Base-by-base conservation (phyloP, 768 basidiomycete species). In the Boletus sensibilis region DNA sequence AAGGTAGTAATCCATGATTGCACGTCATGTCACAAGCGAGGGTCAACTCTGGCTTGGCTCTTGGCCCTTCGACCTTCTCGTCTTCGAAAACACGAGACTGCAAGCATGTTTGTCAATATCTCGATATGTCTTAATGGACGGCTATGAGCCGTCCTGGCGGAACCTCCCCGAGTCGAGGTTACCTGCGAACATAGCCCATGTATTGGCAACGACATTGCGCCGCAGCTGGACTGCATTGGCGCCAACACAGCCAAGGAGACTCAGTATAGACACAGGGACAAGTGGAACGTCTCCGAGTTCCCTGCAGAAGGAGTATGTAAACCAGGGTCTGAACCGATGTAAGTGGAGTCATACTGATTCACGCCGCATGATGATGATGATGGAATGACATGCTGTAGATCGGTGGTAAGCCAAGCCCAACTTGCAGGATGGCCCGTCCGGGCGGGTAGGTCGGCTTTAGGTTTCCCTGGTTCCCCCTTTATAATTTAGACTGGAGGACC, bases 1-100 rank as follows among this genome's bases (percentile, higher is more conserved):
- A 53, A 62, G 63, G 63, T 62, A 61, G 59, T 64, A 47, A 50
- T 62, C 27, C 7, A 29, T 20, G 42, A 20, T 33, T 18, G 4
- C 40, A 31, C 29, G 4, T 27, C 18, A 8, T 16, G 4, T 33
- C 23, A 11, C 29, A 51, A 48, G 39, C 40, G 21, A 47, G 31
- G 11, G 46, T 47, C 9, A 6, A 43, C 23, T 47, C 20, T 48
- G 51, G 45, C 57, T 61, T 56, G 54, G 47, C 62, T 56, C 61
- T 66, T 61, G 64, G 57, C 54, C 31, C 21, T 50, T 46, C 55
- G 12, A 8, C 27, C 50, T 18, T 21, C 34, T 29, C 44, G 18
- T 48, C 57, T 42, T 49, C 25, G 35, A 38, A 20, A 43, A 46
- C 49, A 51, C 49, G 49, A 56, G 38, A 41, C 23, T n/a, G 47